Evolutionary conservation across 2,329 filamentous ascomycete species (phyloP), one percentile per base, ranked within the genome.

Genomic region (Lachnum nothofagi): DNA sequence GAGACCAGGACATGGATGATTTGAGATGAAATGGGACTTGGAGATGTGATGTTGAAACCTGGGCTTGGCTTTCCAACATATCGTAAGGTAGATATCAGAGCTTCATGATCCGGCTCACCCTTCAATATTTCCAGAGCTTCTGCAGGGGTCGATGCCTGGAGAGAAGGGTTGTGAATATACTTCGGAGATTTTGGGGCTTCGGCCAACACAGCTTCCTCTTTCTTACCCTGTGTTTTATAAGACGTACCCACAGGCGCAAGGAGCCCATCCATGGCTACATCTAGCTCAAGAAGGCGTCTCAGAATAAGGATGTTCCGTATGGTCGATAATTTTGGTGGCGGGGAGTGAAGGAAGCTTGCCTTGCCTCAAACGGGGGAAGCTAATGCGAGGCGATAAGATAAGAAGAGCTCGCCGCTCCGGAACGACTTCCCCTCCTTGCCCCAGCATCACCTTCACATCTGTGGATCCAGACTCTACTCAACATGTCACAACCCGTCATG

Each of bases 1-100:
- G 78, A 83, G 50, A 94, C 81, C 29, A 98, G 70, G 3, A 80
- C 71, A 62, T 90, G 83, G 44, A 91, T 73, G 25, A 96, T 79
- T 59, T 90, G 86, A 17, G 88, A 82, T 48, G 82, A 79, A 52
- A 80, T 70, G 1, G 91, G 83, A 25, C 78, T 78, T 3, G 88
- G 83, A 2, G 72, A 66, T 38, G 74, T 72, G 42, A 91, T 75
- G 57, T 78, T 77, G 61, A 85, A 80, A 4, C 53, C 51, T 35
- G 61, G 48, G 17, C 49, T 44, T 38, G 63, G 60, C 38, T 66
- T 59, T 20, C 65, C 60, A 3, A 88, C 68, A 55, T 77, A 83
- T 10, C 65, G 64, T 33, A 90, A 65, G 4, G 75, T 70, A 0
- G 69, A 67, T 5, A 74, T 65, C 1, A 89, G 68, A 2, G 71